These are phyloP conservation scores for Pyronema omphalodes DNA, from an alignment of 495 filamentous ascomycete genomes.

Conservation along the genomic window DNA sequence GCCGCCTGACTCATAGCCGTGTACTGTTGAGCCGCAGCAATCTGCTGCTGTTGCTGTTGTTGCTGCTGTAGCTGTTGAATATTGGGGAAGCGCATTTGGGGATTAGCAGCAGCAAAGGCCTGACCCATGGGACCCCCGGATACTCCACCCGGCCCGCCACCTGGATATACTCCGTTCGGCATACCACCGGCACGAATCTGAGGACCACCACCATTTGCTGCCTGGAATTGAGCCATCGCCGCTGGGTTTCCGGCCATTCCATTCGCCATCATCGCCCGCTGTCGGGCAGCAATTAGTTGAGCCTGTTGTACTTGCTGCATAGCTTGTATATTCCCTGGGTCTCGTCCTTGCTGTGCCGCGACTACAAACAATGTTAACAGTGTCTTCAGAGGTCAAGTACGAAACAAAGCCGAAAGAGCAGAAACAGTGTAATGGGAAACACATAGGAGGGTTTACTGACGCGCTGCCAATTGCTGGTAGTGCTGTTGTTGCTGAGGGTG, in stretches of 20 bases:
- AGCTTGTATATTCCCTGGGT: neutral
- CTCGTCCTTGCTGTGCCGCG: slow-evolving; percentile 3
- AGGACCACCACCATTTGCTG: slow-evolving; percentile 17
- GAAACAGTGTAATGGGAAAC: neutral
- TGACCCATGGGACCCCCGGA: slow-evolving; percentile 21
- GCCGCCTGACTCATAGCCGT: slow-evolving; percentile 19
- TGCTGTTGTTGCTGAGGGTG: slow-evolving; percentile 20
- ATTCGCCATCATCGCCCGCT: slow-evolving; percentile 29
- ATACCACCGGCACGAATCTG: slow-evolving; percentile 18
- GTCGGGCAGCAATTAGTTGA: slow-evolving; percentile 30
- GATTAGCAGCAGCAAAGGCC: slow-evolving; percentile 18
- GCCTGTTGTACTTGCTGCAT: slow-evolving; percentile 26
- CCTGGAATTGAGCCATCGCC: slow-evolving; percentile 20
- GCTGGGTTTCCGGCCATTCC: slow-evolving; percentile 26
- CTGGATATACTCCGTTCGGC: slow-evolving; percentile 23
- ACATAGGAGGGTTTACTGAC: slow-evolving; percentile 13
- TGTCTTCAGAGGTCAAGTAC: too few species aligned
- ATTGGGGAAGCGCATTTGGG: slow-evolving; percentile 24
- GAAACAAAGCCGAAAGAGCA: neutral
- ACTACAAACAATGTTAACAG: too few species aligned
- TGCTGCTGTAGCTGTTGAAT: slow-evolving; percentile 35
- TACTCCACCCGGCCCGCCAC: slow-evolving; percentile 20
- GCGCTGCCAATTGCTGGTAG: slow-evolving; percentile 17
- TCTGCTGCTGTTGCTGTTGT: slow-evolving; percentile 30
- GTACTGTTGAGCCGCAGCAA: slow-evolving; percentile 28